Evolutionary conservation across 2,329 filamentous ascomycete genomes (phyloP).

Genomic region (Aspergillus luchuensis): DNA sequence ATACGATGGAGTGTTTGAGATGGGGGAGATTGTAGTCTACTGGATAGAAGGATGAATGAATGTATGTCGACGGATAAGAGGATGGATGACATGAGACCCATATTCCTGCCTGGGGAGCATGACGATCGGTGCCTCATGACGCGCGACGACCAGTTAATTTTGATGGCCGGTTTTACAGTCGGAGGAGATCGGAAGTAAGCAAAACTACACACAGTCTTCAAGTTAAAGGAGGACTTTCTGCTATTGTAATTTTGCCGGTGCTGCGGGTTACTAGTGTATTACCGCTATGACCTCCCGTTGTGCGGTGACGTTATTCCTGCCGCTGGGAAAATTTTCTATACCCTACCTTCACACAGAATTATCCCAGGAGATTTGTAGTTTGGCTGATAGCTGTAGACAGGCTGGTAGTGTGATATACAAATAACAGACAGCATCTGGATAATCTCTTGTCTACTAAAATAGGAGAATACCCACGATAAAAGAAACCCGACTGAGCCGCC

Average conservation of each 20-base stretch:
- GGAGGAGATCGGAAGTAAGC: constrained; percentile 13
- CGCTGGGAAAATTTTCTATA: neutral
- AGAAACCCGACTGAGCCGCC: neutral
- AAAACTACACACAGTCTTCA: too few species aligned
- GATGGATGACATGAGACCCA: neutral
- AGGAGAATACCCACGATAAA: too few species aligned
- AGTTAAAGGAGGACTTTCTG: neutral
- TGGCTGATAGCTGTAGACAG: too few species aligned
- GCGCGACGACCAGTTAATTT: constrained; percentile 17
- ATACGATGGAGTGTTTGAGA: neutral
- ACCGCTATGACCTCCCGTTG: neutral
- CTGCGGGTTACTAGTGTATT: constrained; percentile 1
- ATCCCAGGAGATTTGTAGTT: neutral
- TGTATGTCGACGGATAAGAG: neutral
- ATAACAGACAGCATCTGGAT: too few species aligned
- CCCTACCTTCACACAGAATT: neutral
- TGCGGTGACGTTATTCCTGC: constrained; percentile 19
- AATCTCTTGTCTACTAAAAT: too few species aligned
- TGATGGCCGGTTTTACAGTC: constrained; percentile 20
- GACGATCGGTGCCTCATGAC: constrained; percentile 1
- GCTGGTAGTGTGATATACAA: too few species aligned
- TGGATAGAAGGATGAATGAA: too few species aligned
- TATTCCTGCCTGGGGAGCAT: neutral
- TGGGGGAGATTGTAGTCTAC: neutral
- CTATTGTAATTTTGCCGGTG: neutral